Evolutionary conservation across 164 flowering plant genomes (phyloP).

Genomic region (grape (Vitis vinifera)): DNA sequence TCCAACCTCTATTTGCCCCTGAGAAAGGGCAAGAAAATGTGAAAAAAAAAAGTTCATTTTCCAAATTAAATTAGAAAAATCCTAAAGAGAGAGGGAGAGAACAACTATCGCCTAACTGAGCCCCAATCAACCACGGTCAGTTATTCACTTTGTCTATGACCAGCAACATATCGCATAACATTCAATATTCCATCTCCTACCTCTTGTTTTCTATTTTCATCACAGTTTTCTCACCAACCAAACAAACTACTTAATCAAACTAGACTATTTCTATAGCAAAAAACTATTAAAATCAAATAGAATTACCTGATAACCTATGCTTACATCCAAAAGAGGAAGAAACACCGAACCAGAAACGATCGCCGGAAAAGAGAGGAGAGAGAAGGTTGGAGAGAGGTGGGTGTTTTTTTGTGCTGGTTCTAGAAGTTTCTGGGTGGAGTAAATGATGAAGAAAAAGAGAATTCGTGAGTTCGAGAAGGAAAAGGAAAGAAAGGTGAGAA

Average conservation of each 20-base stretch:
- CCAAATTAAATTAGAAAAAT: too few species aligned
- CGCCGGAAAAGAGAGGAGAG: constrained; percentile 2
- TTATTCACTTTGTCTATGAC: too few species aligned
- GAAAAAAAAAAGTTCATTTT: too few species aligned
- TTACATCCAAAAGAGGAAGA: too few species aligned
- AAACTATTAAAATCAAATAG: neutral
- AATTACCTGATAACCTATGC: too few species aligned
- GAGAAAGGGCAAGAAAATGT: too few species aligned
- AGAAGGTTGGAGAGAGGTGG: constrained; percentile 7
- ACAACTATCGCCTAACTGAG: too few species aligned
- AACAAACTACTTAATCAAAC: constrained; percentile 2
- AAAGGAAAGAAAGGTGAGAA: constrained; percentile 2
- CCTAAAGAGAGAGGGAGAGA: too few species aligned
- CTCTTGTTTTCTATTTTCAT: neutral
- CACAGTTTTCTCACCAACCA: constrained; percentile 9
- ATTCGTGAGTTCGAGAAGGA: constrained; percentile 27
- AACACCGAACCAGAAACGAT: too few species aligned
- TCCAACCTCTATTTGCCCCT: too few species aligned
- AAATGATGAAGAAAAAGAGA: constrained; percentile 7
- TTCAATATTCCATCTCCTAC: neutral
- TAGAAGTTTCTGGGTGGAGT: constrained; percentile 34
- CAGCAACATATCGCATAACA: neutral
- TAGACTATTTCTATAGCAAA: neutral
- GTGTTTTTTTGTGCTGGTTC: constrained; percentile 23
- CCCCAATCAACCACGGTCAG: too few species aligned